Base-by-base conservation (phyloP, 441 rosid genomes). In the Biscutella laevigata region DNA sequence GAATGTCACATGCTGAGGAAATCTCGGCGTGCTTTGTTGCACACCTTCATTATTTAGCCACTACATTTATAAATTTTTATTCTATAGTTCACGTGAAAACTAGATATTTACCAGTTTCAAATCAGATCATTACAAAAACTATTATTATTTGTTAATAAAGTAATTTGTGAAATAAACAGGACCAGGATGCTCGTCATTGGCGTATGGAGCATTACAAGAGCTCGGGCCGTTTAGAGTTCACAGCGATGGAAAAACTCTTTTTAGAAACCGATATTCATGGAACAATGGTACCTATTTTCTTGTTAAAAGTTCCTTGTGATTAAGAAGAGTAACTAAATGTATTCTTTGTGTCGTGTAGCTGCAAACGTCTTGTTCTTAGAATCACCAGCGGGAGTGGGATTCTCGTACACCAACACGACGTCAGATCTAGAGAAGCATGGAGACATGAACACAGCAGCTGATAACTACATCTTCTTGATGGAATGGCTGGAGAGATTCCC, bases 341-440 rank as follows among this genome's bases (percentile, higher is more conserved):
- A n/a, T n/a, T n/a, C n/a, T 26, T 13, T 16, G 36, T 24, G 4
- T 28, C 25, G 10, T 28, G 35, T 26, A 47, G 97, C 76, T 49
- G 89, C 94, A 5, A 89, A 84, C 66, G 80, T 90, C 7, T 38
- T 86, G 65, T 89, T 89, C 68, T 24, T 89, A 12, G 97, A 89
- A 68, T 84, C 97, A 0, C 95, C 97, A 0, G 91, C 95, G 0
- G 95, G 97, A 8, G 94, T 89, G 2, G 97, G 95, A 4, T 89
- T 86, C 74, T 86, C 94, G 0, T 89, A 84, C 66, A 80, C 94
- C 1, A 90, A 90, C 50, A 79, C 58, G 12, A 72, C 89, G 5
- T 66, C 80, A 0, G 92, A 86, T 43, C 71, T 79, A 11, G 21
- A 16, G 0, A 32, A 46, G 5, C 76, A 29, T 21, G 94, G 97